Conservation (phyloP, 2,329 filamentous ascomycete species). For the Fusarium nanum region DNA sequence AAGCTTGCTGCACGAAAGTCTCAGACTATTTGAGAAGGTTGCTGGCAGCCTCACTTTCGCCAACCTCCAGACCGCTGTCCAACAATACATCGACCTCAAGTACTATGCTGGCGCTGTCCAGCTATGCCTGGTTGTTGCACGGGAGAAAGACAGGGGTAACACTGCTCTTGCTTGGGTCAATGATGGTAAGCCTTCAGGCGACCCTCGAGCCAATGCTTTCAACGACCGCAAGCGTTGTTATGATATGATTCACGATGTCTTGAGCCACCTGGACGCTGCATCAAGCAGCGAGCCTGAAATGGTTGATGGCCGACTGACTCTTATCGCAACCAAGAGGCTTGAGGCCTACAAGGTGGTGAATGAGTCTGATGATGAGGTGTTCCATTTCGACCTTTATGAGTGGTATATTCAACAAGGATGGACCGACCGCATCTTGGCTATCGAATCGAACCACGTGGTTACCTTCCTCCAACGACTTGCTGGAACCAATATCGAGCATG, state of each 20-base stretch:
- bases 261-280: slow-evolving; percentile 79
- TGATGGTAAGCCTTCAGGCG: slow-evolving; percentile 79
- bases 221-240: slow-evolving; percentile 83
- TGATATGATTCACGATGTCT: slow-evolving; percentile 84
- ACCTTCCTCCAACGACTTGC: slow-evolving; percentile 86
- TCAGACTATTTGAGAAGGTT: slow-evolving; percentile 89
- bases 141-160: slow-evolving; percentile 88
- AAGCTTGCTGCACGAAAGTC: slow-evolving; percentile 85
- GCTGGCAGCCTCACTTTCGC: slow-evolving; percentile 83
- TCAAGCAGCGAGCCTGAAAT: slow-evolving; percentile 76
- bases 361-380: slow-evolving; percentile 88
- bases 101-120: slow-evolving; percentile 96
- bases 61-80: slow-evolving; percentile 81
- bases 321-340: slow-evolving; percentile 80
- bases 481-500: slow-evolving; percentile 76
- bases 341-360: slow-evolving; percentile 95
- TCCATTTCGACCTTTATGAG: slow-evolving; percentile 96
- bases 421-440: slow-evolving; percentile 85
- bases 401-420: slow-evolving; percentile 92
- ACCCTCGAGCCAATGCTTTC: slow-evolving; percentile 76
- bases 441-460: slow-evolving; percentile 86
- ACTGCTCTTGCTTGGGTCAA: slow-evolving; percentile 86
- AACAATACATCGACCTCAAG: slow-evolving; percentile 82
- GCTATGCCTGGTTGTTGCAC: slow-evolving; percentile 84
- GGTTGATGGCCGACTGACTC: slow-evolving; percentile 80